Percentiles rank a stretch among this genome's conserved stretches.
Evolutionary conservation across 164 flowering plant genomes (phyloP).

Genomic region (Vitis vinifera): DNA sequence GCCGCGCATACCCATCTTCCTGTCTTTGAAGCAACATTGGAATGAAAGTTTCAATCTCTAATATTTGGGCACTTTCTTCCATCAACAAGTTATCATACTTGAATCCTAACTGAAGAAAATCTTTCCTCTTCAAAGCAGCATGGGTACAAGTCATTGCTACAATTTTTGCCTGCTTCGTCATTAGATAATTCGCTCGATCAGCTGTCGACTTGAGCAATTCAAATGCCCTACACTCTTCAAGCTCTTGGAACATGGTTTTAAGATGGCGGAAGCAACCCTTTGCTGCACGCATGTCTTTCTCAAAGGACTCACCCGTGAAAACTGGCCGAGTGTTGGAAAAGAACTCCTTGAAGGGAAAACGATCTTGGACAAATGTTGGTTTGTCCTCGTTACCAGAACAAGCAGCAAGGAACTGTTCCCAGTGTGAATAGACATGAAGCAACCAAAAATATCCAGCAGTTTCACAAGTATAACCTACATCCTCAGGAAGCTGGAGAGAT

Average conservation of each 20-base stretch:
- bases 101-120: conserved; percentile 89
- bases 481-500: conserved; percentile 92
- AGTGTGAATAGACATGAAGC: conserved; percentile 95
- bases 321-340: conserved; percentile 74
- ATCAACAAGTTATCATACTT: conserved; percentile 95
- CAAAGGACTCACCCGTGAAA: conserved; percentile 83
- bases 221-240: conserved; percentile 98
- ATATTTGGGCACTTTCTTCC: conserved; percentile 99
- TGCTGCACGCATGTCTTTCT: conserved; percentile 92
- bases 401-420: conserved; percentile 94
- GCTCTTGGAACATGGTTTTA: conserved; percentile 89
- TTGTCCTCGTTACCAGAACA: conserved; percentile 69
- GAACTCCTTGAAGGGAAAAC: conserved; percentile 88
- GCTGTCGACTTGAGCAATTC: conserved; percentile 95
- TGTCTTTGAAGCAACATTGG: conserved; percentile 98
- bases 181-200: conserved; percentile 92
- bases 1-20: conserved; percentile 97
- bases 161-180: conserved; percentile 98
- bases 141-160: conserved; percentile 99
- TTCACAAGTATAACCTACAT: conserved; percentile 98
- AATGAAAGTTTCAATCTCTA: conserved; percentile 97
- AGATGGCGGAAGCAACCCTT: conserved; percentile 94
- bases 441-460: conserved; percentile 99
- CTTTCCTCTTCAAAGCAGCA: conserved; percentile 96
- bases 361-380: conserved; percentile 73